Evolutionary conservation across 495 filamentous ascomycete genomes (phyloP), one percentile per base, ranked within the genome.

Genomic region (Talaromyces stipitatus): DNA sequence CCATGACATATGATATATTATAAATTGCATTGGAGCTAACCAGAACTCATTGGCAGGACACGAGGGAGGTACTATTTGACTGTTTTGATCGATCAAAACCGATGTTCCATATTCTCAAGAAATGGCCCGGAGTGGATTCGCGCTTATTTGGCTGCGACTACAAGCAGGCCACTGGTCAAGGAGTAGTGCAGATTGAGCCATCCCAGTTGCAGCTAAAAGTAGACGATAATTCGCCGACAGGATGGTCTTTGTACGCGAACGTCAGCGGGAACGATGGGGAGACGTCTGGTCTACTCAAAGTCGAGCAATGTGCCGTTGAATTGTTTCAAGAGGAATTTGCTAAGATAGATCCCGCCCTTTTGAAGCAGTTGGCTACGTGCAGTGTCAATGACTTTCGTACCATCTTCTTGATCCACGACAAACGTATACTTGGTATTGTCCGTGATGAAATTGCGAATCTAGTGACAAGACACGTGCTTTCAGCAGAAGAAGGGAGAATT

Each of bases 351-450:
- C 47, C 53, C 0, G 67, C 75, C 18, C 61, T 75, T 46, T 60
- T 66, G 7, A 66, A 57, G 0, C 61, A 73, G 20, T 18, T 77
- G 16, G 64, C 63, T 10, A 30, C 64, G 6, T 57, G 66, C 5
- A 73, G 74, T 55, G 69, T 68, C 50, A 77, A 78, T 32, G 72
- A 78, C 53, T 63, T 78, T 38, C 67, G 74, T 7, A 73, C 69
- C 9, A 63, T 78, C 7, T 63, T 73, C 3, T 64, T 78, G 3
- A 62, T 66, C 8, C 76, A 78, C 55, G 76, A 78, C 53, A 78
- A 78, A 60, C 64, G 76, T 3, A 73, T 78, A 66, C 61, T 78
- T 2, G 72, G 73, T 7, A 62, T 78, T 20, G 51, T 78, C 1
- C 61, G 28, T 14, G 65, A 74, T 57, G 73, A 78, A 45, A 53